Evolutionary conservation across 768 basidiomycete genomes (phyloP).

Genomic region (Obba rivulosa): DNA sequence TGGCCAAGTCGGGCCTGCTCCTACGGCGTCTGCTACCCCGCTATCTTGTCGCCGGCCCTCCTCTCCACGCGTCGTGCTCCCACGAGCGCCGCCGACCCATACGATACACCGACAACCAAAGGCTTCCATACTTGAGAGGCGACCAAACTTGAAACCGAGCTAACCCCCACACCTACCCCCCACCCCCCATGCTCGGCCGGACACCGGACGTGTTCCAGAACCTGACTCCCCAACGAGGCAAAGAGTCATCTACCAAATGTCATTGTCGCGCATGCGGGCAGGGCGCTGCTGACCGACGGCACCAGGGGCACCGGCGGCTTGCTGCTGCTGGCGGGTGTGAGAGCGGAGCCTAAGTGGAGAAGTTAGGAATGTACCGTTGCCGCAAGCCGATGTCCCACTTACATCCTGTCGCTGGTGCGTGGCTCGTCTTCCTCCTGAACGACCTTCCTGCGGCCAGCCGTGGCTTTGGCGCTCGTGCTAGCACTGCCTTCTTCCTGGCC

Average conservation of each 20-base stretch:
- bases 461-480: conserved; percentile 56
- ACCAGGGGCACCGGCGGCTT: conserved; percentile 49
- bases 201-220: conserved; percentile 37
- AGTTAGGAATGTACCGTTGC: conserved; percentile 9
- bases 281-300: conserved; percentile 41
- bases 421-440: conserved; percentile 84
- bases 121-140: conserved; percentile 25
- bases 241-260: conserved; percentile 38
- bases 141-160: conserved; percentile 26
- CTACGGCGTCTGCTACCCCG: conserved; percentile 7
- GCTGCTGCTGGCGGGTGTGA: conserved; percentile 70
- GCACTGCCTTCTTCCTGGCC: conserved; percentile 61
- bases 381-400: conserved; percentile 29
- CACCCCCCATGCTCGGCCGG: conserved; percentile 39
- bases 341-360: conserved; percentile 65
- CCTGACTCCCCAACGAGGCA: conserved; percentile 12
- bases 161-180: conserved; percentile 37
- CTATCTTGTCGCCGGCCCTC: conserved; percentile 3
- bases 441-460: conserved; percentile 67
- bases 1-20: conserved; percentile 12
- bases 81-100: conserved; percentile 27
- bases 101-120: conserved; percentile 34
- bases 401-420: conserved; percentile 79
- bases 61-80: conserved; percentile 6
- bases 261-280: conserved; percentile 38